Evolutionary conservation across 768 basidiomycete species (phyloP).

Genomic region (Termitomyces sp.): DNA sequence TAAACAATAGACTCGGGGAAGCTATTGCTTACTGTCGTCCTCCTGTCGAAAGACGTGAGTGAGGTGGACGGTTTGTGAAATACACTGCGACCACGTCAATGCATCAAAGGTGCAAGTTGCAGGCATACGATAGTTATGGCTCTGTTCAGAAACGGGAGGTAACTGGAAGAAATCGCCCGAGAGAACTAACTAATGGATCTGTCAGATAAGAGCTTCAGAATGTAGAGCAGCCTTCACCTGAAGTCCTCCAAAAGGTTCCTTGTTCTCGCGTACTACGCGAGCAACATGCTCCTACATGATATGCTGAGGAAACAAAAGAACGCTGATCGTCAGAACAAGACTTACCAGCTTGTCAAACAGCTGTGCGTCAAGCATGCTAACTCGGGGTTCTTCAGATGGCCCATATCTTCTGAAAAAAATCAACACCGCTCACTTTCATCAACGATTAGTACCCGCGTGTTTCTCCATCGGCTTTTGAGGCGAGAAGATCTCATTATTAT

Average conservation of each 20-base stretch:
- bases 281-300: conserved; percentile 33
- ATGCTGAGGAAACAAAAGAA: conserved; percentile 19
- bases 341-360: conserved; percentile 69
- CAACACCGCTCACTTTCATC: conserved; percentile 56
- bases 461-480: conserved; percentile 43
- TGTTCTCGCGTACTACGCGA: conserved; percentile 34
- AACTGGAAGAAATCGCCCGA: conserved; percentile 83
- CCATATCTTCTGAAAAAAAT: not conserved
- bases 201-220: not conserved
- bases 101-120: conserved; percentile 68
- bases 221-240: conserved; percentile 34
- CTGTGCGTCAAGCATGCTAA: conserved; percentile 73
- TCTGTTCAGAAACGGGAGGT: conserved; percentile 60
- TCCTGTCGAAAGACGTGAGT: conserved; percentile 73
- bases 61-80: conserved; percentile 41
- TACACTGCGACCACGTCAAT: conserved; percentile 51
- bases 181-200: conserved; percentile 50
- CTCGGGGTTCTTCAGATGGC: conserved; percentile 21
- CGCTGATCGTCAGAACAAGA: conserved; percentile 12
- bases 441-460: conserved; percentile 54
- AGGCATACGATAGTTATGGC: conserved; percentile 33
- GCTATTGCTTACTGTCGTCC: conserved; percentile 40
- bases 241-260: conserved; percentile 62
- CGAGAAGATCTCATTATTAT: conserved; percentile 22
- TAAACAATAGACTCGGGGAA: not conserved